These are phyloP conservation scores for Cylindrotheca closterium DNA, from an alignment of 108 stramenopile species.

Conservation along the genomic window DNA sequence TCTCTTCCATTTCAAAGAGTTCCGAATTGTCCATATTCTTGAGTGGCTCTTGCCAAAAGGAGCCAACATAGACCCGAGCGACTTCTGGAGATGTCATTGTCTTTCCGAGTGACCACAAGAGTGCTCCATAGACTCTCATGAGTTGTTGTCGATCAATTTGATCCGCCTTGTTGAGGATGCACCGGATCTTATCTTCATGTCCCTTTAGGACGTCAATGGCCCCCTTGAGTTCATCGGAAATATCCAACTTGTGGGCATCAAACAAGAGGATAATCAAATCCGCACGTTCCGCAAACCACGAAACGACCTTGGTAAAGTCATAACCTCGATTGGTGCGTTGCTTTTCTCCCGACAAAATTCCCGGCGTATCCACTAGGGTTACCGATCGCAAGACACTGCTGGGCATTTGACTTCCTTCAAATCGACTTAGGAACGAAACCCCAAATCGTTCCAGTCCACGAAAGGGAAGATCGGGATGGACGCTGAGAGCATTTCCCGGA, in stretches of 20 bases:
- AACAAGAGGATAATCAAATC: constrained; percentile 97
- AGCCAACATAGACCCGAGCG: constrained; percentile 95
- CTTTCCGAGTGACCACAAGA: constrained; percentile 98
- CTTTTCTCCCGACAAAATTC: constrained; percentile 97
- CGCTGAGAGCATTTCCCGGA: constrained; percentile 97
- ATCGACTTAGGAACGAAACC: constrained; percentile 92
- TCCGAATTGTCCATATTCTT: constrained; percentile 83
- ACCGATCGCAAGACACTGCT: constrained; percentile 84
- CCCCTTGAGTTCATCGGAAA: constrained; percentile 96
- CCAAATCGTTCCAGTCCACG: constrained; percentile 94
- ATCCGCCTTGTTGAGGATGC: constrained; percentile 99
- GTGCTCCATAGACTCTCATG: constrained; percentile 97
- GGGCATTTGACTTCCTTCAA: constrained; percentile 91
- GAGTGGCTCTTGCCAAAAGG: constrained; percentile 89
- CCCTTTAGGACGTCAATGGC: constrained; percentile 96
- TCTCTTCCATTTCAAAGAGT: constrained; percentile 88
- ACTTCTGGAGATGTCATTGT: constrained; percentile 95
- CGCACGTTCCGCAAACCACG: constrained; percentile 97
- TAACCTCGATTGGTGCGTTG: constrained; percentile 92
- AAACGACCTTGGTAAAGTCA: constrained; percentile 92
- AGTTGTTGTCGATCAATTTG: constrained; percentile 96
- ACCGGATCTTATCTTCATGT: constrained; percentile 99
- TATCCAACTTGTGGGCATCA: constrained; percentile 99
- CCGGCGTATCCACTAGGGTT: constrained; percentile 97
- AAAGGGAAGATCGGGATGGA: constrained; percentile 95